phyloP scores from a whole-genome alignment of 1,284 basidiomycete genomes.

The Ustilago xerochloae region DNA sequence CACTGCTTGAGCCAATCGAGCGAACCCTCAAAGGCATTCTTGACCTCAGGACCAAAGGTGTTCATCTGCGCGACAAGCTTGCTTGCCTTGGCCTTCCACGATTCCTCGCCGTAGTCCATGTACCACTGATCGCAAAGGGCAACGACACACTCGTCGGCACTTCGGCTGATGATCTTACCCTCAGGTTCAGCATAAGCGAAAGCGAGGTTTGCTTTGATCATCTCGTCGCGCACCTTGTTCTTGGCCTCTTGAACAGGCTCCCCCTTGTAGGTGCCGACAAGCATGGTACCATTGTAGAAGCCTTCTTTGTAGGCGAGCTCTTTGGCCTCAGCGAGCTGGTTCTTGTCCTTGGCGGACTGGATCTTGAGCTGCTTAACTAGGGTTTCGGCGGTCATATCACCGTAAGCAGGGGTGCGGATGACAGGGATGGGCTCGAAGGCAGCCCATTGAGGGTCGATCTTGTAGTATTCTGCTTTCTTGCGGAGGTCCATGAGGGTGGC shows the following conservation, averaged over 20 bases:
- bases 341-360: conserved; percentile 87
- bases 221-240: conserved; percentile 82
- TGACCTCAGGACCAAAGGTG: conserved; percentile 87
- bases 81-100: conserved; percentile 87
- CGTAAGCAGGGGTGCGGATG: conserved; percentile 87
- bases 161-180: conserved; percentile 87
- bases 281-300: conserved; percentile 92
- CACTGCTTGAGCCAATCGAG: conserved; percentile 97
- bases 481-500: conserved; percentile 89
- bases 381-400: conserved; percentile 88
- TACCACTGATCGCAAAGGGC: conserved; percentile 99
- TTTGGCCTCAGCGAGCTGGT: conserved; percentile 91
- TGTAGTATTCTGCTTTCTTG: conserved; percentile 97
- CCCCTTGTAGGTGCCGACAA: conserved; percentile 88
- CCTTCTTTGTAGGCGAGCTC: conserved; percentile 99
- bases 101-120: conserved; percentile 92
- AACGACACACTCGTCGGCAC: conserved; percentile 94
- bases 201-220: conserved; percentile 83
- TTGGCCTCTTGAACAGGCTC: conserved; percentile 89
- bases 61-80: conserved; percentile 88
- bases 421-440: conserved; percentile 88
- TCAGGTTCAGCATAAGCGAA: conserved; percentile 97
- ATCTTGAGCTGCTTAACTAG: conserved; percentile 92
- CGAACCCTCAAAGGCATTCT: conserved; percentile 89
- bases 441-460: conserved; percentile 90